Percentiles rank a stretch among this genome's conserved stretches.
Conservation (phyloP, 2,329 filamentous ascomycete genomes). For the Nigrospora osmanthi region DNA sequence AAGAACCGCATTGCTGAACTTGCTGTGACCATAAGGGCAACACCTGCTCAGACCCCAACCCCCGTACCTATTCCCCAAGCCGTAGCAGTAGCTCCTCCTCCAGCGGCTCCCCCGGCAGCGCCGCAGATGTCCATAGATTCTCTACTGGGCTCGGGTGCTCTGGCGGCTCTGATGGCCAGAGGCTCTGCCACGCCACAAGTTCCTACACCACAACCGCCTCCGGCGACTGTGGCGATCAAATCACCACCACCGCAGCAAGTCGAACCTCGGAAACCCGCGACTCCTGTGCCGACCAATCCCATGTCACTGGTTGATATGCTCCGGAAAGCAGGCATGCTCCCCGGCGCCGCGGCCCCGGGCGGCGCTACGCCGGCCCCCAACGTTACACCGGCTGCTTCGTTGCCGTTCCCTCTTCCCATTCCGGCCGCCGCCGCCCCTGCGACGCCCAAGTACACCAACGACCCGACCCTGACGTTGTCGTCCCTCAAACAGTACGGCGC, state of each 20-base stretch:
- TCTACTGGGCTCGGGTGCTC: slow-evolving; percentile 49
- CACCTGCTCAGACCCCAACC: slow-evolving; percentile 30
- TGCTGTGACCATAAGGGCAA: slow-evolving; percentile 52
- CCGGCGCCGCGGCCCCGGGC: slow-evolving; percentile 23
- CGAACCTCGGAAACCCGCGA: slow-evolving; percentile 28
- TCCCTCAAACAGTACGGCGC: slow-evolving; percentile 68
- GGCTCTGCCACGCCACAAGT: slow-evolving; percentile 41
- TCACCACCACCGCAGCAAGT: slow-evolving; percentile 39
- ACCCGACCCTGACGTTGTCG: slow-evolving; percentile 54
- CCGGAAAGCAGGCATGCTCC: slow-evolving; percentile 59
- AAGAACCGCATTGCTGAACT: slow-evolving; percentile 78
- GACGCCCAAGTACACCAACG: slow-evolving; percentile 28
- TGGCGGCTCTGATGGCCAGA: slow-evolving; percentile 51
- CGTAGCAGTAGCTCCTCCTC: slow-evolving; percentile 28
- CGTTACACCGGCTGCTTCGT: slow-evolving; percentile 22
- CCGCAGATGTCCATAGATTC: slow-evolving; percentile 46
- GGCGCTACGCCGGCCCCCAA: slow-evolving; percentile 25
- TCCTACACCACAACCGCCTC: slow-evolving; percentile 35
- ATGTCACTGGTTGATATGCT: slow-evolving; percentile 60
- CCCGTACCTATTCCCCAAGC: slow-evolving; percentile 27
- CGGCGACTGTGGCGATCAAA: slow-evolving; percentile 31
- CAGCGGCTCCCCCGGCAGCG: slow-evolving; percentile 21
- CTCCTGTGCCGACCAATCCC: slow-evolving; percentile 34
- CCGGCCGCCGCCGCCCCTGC: slow-evolving; percentile 20
- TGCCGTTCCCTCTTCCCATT: slow-evolving; percentile 27